A percentile compares a stretch with the other conserved stretches of the same genome.
Conservation (phyloP, 108 stramenopile genomes). For the Mediolabrus comicus region DNA sequence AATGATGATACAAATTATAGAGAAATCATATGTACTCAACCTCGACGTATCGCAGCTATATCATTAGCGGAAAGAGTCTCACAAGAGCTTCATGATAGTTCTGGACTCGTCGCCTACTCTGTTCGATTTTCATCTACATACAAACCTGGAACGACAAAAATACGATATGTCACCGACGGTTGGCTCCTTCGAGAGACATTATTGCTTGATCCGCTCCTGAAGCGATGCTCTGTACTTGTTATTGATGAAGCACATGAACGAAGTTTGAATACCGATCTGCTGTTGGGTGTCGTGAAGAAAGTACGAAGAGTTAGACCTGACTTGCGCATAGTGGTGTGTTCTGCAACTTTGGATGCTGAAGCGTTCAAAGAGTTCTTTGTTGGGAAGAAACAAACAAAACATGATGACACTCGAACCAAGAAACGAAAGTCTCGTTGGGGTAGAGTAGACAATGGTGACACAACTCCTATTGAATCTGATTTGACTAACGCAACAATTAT, state of each 20-base stretch:
- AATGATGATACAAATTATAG: conserved; percentile 15
- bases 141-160: conserved; percentile 52
- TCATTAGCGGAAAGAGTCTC: conserved; percentile 83
- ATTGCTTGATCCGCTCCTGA: conserved; percentile 87
- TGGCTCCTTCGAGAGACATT: conserved; percentile 88
- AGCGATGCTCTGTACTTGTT: conserved; percentile 90
- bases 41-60: conserved; percentile 89
- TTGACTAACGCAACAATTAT: conserved; percentile 70
- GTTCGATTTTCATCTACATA: conserved; percentile 79
- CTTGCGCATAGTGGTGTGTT: conserved; percentile 92
- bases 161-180: conserved; percentile 90
- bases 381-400: conserved; percentile 20
- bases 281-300: conserved; percentile 89
- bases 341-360: conserved; percentile 96
- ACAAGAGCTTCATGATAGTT: conserved; percentile 47
- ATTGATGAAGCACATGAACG: conserved; percentile 98
- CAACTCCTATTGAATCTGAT: background rate
- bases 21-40: conserved; percentile 89
- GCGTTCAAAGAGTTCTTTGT: conserved; percentile 91
- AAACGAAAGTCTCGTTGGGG: conserved; percentile 47
- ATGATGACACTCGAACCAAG: conserved; percentile 29
- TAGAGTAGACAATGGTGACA: conserved; percentile 14
- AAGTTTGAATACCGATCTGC: conserved; percentile 84
- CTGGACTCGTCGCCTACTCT: conserved; percentile 75
- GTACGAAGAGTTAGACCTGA: conserved; percentile 73